Evolutionary conservation across 2,329 filamentous ascomycete species (phyloP), one percentile per base, ranked within the genome.

Genomic region (Xylaria sp.): DNA sequence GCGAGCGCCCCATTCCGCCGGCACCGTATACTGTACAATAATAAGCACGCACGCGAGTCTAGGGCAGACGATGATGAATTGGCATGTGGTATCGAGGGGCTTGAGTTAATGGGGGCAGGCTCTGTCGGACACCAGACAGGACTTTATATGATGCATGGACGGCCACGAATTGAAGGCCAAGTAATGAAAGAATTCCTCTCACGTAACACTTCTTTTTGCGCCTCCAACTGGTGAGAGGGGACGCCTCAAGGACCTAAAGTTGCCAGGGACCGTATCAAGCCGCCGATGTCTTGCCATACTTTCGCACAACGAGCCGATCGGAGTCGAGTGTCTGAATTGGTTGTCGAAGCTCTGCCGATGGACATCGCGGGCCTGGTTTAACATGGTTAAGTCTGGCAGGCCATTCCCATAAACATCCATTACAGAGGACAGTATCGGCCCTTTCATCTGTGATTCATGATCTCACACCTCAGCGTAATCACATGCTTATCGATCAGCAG

Each of bases 1-100:
- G 47, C n/a, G 35, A 34, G 34, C 30, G 48, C 58, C 16, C 8
- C 35, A 47, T 39, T 37, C 54, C 37, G 49, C 55, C 52, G 52
- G 48, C 48, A 49, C 52, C 59, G 63, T 63, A 62, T 59, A 49
- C 44, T 64, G 63, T 65, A 63, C 63, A 46, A 63, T 63, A 51
- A 64, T 52, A 54, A 61, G 57, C 56, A 50, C 10, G 48, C 48
- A 35, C 11, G 42, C 42, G 58, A 61, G 39, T 50, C 35, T 4
- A 52, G 54, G 57, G 51, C 16, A 60, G 61, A 58, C 47, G 54
- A 61, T 59, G 50, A 63, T 46, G 54, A 55, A 52, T 52, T 54
- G 37, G 54, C 54, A 54, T 57, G 1, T 42, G 16, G 55, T 51
- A 59, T 55, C 35, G 51, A 8, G n/a, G 51, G 48, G 51, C 49